A percentile compares a stretch with the other conserved stretches of the same genome.
Conservation (phyloP, 352 stramenopile species). For the Phytophthora europaea region DNA sequence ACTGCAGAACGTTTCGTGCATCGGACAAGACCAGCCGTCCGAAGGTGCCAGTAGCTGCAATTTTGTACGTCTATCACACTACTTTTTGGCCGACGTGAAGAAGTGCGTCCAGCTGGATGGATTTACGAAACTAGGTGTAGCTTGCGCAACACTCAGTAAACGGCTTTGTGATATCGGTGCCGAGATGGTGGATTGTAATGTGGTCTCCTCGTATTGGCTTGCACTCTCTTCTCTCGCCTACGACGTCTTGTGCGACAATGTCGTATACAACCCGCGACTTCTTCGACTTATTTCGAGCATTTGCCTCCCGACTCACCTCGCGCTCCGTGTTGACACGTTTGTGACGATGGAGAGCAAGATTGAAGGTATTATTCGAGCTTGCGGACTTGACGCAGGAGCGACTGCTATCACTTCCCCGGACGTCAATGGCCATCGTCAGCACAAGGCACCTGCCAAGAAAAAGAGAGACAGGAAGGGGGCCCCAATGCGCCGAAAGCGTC, state of each 20-base stretch:
- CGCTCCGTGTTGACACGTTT: slow-evolving; percentile 31
- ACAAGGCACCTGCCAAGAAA: slow-evolving; percentile 13
- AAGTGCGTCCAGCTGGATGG: slow-evolving; percentile 38
- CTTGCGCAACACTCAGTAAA: slow-evolving; percentile 50
- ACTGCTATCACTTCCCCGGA: background rate
- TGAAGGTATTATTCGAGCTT: slow-evolving; percentile 52
- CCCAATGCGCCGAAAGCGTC: slow-evolving; percentile 33
- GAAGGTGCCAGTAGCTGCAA: slow-evolving; percentile 18
- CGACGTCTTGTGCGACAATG: slow-evolving; percentile 70
- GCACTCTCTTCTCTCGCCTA: slow-evolving; percentile 48
- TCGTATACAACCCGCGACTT: slow-evolving; percentile 67
- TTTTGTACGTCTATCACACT: slow-evolving; percentile 40
- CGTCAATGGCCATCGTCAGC: background rate
- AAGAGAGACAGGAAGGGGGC: slow-evolving; percentile 3
- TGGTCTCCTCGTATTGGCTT: slow-evolving; percentile 8
- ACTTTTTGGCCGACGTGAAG: slow-evolving; percentile 51
- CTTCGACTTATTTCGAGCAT: slow-evolving; percentile 61
- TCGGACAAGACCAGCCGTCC: background rate
- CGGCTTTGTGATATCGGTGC: slow-evolving; percentile 46
- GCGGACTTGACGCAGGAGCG: slow-evolving; percentile 39
- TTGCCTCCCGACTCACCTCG: slow-evolving; percentile 44
- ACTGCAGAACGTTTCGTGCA: slow-evolving; percentile 22
- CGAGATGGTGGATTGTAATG: slow-evolving; percentile 17
- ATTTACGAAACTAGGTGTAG: slow-evolving; percentile 56
- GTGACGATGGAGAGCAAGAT: slow-evolving; percentile 45